These are phyloP conservation scores for Scheffersomyces illinoinensis DNA, from an alignment of 1,139 yeast species.

Conservation along the genomic window DNA sequence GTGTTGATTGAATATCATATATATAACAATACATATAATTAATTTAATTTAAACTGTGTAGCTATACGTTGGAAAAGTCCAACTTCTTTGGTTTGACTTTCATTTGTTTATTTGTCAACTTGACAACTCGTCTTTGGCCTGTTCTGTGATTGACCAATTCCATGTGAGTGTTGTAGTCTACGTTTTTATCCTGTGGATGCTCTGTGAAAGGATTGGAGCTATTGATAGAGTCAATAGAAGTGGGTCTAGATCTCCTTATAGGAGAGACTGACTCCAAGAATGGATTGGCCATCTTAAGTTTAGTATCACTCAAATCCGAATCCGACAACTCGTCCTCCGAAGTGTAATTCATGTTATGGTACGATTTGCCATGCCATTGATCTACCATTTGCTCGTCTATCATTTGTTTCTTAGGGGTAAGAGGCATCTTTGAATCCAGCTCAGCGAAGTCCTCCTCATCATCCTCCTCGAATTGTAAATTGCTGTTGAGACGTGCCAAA, in stretches of 20 bases:
- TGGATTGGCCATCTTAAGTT: constrained; percentile 12
- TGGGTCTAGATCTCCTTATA: neutral
- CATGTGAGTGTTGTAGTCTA: constrained; percentile 40
- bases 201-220: constrained; percentile 7
- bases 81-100: constrained; percentile 43
- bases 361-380: constrained; percentile 41
- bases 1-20: constrained; percentile 14
- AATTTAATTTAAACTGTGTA: neutral
- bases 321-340: constrained; percentile 30
- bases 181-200: constrained; percentile 3
- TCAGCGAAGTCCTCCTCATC: constrained; percentile 3
- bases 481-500: neutral
- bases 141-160: constrained; percentile 40
- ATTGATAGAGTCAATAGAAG: neutral
- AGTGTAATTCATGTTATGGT: constrained; percentile 24
- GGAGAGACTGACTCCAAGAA: constrained; percentile 4
- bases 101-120: constrained; percentile 35
- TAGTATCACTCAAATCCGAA: constrained; percentile 5
- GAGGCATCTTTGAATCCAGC: constrained; percentile 7
- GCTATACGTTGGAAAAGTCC: constrained; percentile 22
- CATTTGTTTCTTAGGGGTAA: constrained; percentile 38
- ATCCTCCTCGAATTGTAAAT: constrained; percentile 13
- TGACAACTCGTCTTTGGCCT: constrained; percentile 36
- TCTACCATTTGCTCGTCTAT: constrained; percentile 34
- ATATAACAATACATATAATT: constrained; percentile 2